Evolutionary conservation across 306 rosid genomes (phyloP).

Genomic region (Acacia acuminata): DNA sequence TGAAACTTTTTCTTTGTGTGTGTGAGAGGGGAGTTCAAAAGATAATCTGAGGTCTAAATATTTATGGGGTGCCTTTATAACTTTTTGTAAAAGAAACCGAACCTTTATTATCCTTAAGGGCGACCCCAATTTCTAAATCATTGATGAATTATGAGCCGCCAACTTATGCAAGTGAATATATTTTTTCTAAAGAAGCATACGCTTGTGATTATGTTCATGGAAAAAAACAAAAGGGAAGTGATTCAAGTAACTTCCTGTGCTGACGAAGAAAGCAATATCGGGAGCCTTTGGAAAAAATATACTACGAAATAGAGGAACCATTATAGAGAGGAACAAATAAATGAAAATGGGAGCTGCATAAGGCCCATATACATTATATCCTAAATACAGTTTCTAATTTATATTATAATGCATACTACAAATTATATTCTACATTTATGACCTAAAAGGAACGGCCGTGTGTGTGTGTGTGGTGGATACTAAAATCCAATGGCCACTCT

Average conservation of each 20-base stretch:
- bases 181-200: background rate
- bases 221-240: background rate
- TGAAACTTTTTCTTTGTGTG: background rate
- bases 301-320: background rate
- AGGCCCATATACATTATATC: no score
- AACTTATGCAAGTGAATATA: background rate
- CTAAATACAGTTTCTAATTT: no score
- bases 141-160: background rate
- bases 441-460: accelerated
- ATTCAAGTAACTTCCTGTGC: background rate
- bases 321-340: background rate
- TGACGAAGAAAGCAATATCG: background rate
- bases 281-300: background rate
- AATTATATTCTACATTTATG: no score
- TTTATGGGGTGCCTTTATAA: background rate
- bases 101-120: background rate
- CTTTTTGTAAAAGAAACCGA: background rate
- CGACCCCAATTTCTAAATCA: background rate
- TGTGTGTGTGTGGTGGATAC: no score
- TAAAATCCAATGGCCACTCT: no score
- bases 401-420: no score
- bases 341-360: no score
- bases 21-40: no score
- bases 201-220: background rate
- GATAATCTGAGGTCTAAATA: background rate